Percentiles rank a stretch among this genome's conserved stretches.
Evolutionary conservation across 495 filamentous ascomycete genomes (phyloP).

Genomic region (Coniosporium apollinis): DNA sequence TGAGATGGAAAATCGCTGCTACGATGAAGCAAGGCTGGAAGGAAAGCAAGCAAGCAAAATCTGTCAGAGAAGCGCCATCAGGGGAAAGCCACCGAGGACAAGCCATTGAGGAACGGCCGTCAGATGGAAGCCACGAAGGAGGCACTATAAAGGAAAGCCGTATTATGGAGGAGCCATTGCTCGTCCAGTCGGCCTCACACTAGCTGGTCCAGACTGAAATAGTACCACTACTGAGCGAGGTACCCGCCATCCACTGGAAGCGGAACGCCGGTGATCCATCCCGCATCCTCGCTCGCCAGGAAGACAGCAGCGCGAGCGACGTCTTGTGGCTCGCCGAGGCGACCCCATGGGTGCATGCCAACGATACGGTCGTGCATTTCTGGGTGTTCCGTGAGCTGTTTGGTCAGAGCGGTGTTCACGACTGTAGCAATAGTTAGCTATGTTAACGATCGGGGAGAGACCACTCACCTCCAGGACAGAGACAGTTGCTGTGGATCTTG

Average conservation of each 20-base stretch:
- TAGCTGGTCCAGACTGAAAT: too few species aligned
- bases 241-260: conserved; percentile 21
- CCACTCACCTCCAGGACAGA: conserved; percentile 9
- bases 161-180: too few species aligned
- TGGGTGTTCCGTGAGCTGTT: not conserved
- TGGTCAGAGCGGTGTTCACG: conserved; percentile 9
- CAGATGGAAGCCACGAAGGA: too few species aligned
- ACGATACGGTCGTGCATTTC: not conserved
- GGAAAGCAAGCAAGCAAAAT: too few species aligned
- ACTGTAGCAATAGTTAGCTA: conserved; percentile 2
- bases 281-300: conserved; percentile 17
- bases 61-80: too few species aligned
- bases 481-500: conserved; percentile 4
- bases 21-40: too few species aligned
- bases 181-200: too few species aligned
- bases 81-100: too few species aligned
- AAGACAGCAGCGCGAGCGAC: conserved; percentile 16
- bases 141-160: too few species aligned
- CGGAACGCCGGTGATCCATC: conserved; percentile 16
- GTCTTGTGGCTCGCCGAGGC: conserved; percentile 16
- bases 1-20: too few species aligned
- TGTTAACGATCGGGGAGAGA: not conserved
- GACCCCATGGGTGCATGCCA: conserved; percentile 12
- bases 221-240: conserved; percentile 4
- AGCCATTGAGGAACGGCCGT: too few species aligned